Evolutionary conservation across 495 filamentous ascomycete species (phyloP), one percentile per base, ranked within the genome.

Genomic region (Astrothelium subdiscretum): DNA sequence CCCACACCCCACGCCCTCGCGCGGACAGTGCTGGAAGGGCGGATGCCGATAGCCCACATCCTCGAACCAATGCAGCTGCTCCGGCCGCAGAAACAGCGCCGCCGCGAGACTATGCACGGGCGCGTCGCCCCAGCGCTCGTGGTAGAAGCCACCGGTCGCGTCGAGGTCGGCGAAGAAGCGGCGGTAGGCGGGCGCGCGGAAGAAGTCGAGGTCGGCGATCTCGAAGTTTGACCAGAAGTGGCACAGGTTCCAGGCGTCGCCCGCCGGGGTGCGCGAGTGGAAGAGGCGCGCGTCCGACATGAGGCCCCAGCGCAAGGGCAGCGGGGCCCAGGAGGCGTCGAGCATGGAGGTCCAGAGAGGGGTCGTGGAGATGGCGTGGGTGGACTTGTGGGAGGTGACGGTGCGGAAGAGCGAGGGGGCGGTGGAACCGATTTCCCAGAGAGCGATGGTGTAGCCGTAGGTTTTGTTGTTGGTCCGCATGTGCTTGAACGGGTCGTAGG

Each of bases 31-130:
- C n/a, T 91, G 96, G 72, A 97, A 97, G 8, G 92, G 92, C 20
- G 94, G 87, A 70, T 97, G 92, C 75, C 88, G 96, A 75, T 97
- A 97, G 62, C 87, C 92, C 66, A 97, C 96, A 68, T 97, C 92
- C 69, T 97, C 88, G 79, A 95, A 97, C 78, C 97, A 97, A 69
- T 97, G 91, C 65, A 97, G 84, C 71, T 97, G 81, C 61, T 92
- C 88, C 76, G 94, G 95, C 68, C 85, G 83, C 62, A 97, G 77
- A 71, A 96, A 79, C 2, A 96, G 73, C 22, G 80, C 83, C 2
- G 92, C 92, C 1, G 89, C 92, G 66, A 97, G 95, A 20, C 91
- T 94, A 76, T 85, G 83, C n/a, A 85, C 79, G 15, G 83, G 81
- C 13, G 81, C 83, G 67, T 85, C 83, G 22, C 81, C 83, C 62